A percentile compares a stretch with the other conserved stretches of the same genome.
These are phyloP conservation scores for Solanum boliviense DNA, from an alignment of 257 asterid species.

Conservation along the genomic window DNA sequence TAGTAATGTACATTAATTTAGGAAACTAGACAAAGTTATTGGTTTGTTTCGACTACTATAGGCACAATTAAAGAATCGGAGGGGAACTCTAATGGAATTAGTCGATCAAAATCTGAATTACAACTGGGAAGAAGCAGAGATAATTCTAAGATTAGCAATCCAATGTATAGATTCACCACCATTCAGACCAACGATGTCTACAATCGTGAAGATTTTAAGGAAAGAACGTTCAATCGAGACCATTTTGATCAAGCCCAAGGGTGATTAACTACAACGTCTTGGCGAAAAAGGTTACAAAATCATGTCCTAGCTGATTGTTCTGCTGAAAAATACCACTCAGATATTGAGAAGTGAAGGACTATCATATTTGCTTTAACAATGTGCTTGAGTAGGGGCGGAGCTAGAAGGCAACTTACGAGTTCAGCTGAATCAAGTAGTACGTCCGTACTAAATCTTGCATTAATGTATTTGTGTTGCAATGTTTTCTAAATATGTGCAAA, in stretches of 20 bases:
- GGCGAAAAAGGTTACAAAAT: background rate
- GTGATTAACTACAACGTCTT: background rate
- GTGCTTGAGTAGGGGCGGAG: background rate
- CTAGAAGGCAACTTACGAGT: background rate
- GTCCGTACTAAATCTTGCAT: background rate
- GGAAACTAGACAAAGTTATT: background rate
- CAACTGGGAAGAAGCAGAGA: background rate
- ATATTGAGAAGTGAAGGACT: background rate
- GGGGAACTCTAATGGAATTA: background rate
- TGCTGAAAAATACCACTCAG: background rate
- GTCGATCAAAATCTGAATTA: background rate
- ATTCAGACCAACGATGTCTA: background rate
- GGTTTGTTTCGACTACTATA: background rate
- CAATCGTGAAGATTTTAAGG: background rate
- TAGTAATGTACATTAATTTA: background rate
- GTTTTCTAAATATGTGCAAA: background rate
- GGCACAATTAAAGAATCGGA: background rate
- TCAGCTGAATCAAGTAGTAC: background rate
- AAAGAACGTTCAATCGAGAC: background rate
- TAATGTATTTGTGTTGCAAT: background rate
- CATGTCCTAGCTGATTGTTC: background rate
- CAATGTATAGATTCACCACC: background rate
- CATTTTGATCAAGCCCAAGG: background rate
- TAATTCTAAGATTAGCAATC: background rate
- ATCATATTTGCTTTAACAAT: background rate